These are phyloP conservation scores for Epichloe scottii DNA, from an alignment of 2,329 filamentous ascomycete genomes.

Conservation along the genomic window DNA sequence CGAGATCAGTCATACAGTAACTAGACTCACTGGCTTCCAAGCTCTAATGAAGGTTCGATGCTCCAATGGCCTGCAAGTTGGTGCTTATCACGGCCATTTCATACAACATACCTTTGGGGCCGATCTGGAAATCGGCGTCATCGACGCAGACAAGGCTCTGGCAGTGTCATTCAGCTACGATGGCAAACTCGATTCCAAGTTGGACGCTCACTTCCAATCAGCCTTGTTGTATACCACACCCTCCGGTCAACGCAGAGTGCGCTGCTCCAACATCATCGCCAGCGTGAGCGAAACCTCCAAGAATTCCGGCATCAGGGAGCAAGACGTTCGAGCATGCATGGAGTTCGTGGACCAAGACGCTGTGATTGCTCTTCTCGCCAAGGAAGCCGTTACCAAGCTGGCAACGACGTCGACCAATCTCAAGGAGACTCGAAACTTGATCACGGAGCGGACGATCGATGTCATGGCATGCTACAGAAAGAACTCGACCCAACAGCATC, in stretches of 20 bases:
- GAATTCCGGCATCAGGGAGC: slow-evolving; percentile 24
- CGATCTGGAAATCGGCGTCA: slow-evolving; percentile 83
- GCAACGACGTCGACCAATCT: slow-evolving; percentile 54
- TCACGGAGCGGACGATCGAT: slow-evolving; percentile 88
- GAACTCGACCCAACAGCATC: slow-evolving; percentile 74
- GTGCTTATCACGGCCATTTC: slow-evolving; percentile 93
- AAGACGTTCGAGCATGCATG: slow-evolving; percentile 66
- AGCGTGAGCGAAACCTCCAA: slow-evolving; percentile 62
- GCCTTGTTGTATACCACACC: slow-evolving; percentile 91
- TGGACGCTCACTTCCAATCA: slow-evolving; percentile 95
- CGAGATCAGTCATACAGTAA: slow-evolving; percentile 78
- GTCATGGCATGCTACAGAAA: slow-evolving; percentile 87
- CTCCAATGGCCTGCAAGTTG: slow-evolving; percentile 88
- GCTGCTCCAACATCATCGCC: slow-evolving; percentile 88
- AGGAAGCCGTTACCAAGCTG: slow-evolving; percentile 85
- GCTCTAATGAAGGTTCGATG: slow-evolving; percentile 97
- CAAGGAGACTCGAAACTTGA: slow-evolving; percentile 70
- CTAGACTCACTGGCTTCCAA: slow-evolving; percentile 86
- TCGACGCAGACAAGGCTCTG: slow-evolving; percentile 89
- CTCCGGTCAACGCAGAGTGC: slow-evolving; percentile 74
- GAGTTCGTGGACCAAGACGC: slow-evolving; percentile 95
- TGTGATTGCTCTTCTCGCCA: slow-evolving; percentile 75
- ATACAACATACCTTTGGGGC: slow-evolving; percentile 90
- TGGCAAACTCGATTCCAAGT: slow-evolving; percentile 90
- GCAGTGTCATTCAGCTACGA: slow-evolving; percentile 89